phyloP scores from a whole-genome alignment of 1,284 basidiomycete genomes.

The Pseudozyma pruni region DNA sequence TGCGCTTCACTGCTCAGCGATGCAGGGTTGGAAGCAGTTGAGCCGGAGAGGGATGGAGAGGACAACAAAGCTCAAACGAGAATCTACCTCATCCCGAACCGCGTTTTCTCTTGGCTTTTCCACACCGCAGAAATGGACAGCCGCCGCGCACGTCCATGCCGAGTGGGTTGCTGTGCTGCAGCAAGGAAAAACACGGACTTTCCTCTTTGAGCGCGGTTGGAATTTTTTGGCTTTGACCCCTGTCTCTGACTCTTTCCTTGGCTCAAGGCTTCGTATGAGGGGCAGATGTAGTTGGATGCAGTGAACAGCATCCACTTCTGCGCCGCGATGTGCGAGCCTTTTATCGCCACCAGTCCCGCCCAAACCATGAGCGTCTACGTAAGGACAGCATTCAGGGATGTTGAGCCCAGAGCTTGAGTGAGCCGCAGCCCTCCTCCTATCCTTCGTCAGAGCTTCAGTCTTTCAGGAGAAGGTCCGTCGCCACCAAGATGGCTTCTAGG shows the following conservation, averaged over 20 bases:
- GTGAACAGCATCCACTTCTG: too few species aligned
- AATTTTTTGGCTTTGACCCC: constrained; percentile 4
- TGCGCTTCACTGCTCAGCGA: too few species aligned
- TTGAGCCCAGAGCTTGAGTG: too few species aligned
- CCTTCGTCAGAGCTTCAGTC: not conserved
- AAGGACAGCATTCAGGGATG: too few species aligned
- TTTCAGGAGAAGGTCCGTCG: too few species aligned
- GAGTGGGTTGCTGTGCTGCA: constrained; percentile 2
- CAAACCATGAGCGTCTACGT: too few species aligned
- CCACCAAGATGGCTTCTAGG: too few species aligned
- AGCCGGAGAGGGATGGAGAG: not conserved
- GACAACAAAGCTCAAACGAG: constrained; percentile 14
- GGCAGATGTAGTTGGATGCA: too few species aligned
- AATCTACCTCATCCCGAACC: constrained; percentile 9
- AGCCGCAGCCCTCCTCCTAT: not conserved
- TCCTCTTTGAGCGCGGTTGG: not conserved
- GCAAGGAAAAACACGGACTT: not conserved
- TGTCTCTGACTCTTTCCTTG: constrained; percentile 10
- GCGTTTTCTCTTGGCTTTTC: constrained; percentile 6
- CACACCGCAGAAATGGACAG: constrained; percentile 21
- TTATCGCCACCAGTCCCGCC: too few species aligned
- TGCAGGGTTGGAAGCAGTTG: too few species aligned
- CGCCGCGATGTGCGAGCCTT: too few species aligned
- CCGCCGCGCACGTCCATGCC: not conserved
- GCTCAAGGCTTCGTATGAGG: too few species aligned